These are phyloP conservation scores for Kuraishia borneana DNA, from an alignment of 805 yeast species.

Conservation along the genomic window DNA sequence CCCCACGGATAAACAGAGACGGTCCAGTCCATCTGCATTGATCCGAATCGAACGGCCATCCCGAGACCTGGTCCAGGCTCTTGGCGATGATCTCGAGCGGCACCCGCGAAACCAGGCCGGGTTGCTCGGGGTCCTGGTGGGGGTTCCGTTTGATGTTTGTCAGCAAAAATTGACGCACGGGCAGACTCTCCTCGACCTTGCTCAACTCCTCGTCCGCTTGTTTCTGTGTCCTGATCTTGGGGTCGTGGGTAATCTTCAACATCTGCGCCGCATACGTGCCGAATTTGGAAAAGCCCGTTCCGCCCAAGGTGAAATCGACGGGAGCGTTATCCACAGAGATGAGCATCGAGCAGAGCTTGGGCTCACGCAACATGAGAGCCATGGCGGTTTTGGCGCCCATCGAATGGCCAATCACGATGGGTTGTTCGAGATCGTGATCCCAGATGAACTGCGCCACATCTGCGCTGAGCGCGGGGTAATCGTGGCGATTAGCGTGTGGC, in stretches of 20 bases:
- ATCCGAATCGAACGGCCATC: conserved; percentile 62
- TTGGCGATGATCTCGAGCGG: conserved; percentile 65
- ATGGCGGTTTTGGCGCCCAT: conserved; percentile 95
- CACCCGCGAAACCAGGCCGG: conserved; percentile 29
- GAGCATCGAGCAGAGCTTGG: conserved; percentile 47
- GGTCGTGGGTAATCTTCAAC: conserved; percentile 39
- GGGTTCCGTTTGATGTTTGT: conserved; percentile 48
- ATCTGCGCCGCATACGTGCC: conserved; percentile 56
- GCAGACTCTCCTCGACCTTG: conserved; percentile 45
- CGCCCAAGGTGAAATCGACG: conserved; percentile 42
- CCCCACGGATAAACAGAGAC: conserved; percentile 69
- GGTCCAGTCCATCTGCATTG: conserved; percentile 57
- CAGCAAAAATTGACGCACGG: conserved; percentile 67
- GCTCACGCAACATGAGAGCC: conserved; percentile 68
- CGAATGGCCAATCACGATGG: conserved; percentile 69
- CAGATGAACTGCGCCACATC: conserved; percentile 71
- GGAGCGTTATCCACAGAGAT: conserved; percentile 91
- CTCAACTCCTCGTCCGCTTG: conserved; percentile 60
- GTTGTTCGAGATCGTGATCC: conserved; percentile 30
- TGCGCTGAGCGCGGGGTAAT: conserved; percentile 71
- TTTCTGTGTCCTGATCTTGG: conserved; percentile 33
- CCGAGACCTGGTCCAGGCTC: conserved; percentile 54
- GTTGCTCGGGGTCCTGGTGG: conserved; percentile 16
- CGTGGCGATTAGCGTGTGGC: conserved; percentile 63
- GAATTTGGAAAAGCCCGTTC: conserved; percentile 34